Evolutionary conservation across 768 basidiomycete genomes (phyloP), one percentile per base, ranked within the genome.

Genomic region (Collybiopsis luxurians): DNA sequence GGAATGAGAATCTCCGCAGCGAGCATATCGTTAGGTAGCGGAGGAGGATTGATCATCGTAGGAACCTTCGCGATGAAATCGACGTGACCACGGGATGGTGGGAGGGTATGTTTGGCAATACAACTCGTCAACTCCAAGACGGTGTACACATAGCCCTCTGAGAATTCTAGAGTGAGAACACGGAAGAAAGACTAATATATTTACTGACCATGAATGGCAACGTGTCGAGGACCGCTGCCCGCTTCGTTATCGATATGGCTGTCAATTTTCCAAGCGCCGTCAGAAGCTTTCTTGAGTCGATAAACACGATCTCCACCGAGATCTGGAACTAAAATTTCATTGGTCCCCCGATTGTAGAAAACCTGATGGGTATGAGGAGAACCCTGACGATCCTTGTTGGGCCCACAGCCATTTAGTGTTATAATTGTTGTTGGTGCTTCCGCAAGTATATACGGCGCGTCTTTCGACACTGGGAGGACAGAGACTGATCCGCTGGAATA

Each of bases 341-440:
- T 64, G 47, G 77, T 73, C 17, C 73, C 69, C 28, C 77, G 68
- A 39, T 81, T 77, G 13, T 84, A 63, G 56, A 79, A 64, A 31
- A 85, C 82, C 63, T 93, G 88, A 71, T 94, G 92, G 0, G 90
- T 88, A 65, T 95, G 93, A 3, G 90, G 78, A 4, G 73, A 69
- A 55, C 84, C 80, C 66, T 95, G 93, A 31, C 92, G 79, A 19
- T 79, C 79, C 5, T 66, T 63, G 65, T 90, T 78, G 1, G 89
- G 89, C 0, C 92, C 90, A 0, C 75, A 73, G 1, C 81, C 84
- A 13, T 64, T 66, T 45, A 91, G 76, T 43, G 73, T 66, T 27
- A 82, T 63, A 6, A 66, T 72, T 36, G 1, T 17, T 10, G 67
- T 69, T 5, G 76, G 63, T 10, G 67, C 56, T 5, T 71, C 55